phyloP scores from a whole-genome alignment of 768 basidiomycete genomes.

The Leccinellum albellum region DNA sequence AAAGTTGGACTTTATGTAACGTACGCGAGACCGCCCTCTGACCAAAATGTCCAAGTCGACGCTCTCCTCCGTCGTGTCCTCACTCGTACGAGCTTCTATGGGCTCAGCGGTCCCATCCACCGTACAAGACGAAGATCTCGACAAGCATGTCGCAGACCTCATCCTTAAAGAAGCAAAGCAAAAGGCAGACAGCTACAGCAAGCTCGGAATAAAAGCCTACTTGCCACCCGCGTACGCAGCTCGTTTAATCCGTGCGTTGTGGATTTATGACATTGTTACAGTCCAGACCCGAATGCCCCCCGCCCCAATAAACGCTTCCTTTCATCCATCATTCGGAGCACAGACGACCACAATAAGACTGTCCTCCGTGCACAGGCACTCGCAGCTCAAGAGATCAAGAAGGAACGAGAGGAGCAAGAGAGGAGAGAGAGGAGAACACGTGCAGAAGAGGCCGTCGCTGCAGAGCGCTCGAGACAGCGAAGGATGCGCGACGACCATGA shows the following conservation, averaged over 20 bases:
- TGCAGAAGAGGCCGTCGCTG: slow-evolving; percentile 73
- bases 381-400: slow-evolving; percentile 71
- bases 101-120: slow-evolving; percentile 55
- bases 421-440: slow-evolving; percentile 56
- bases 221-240: slow-evolving; percentile 51
- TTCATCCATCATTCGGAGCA: slow-evolving; percentile 83
- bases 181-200: slow-evolving; percentile 76
- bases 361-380: slow-evolving; percentile 69
- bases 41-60: slow-evolving; percentile 45
- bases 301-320: slow-evolving; percentile 81
- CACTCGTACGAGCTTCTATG: slow-evolving; percentile 75
- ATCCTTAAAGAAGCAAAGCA: slow-evolving; percentile 91
- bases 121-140: slow-evolving; percentile 81
- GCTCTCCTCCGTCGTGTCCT: slow-evolving; percentile 81
- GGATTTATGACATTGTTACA: slow-evolving; percentile 24
- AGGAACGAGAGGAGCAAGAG: slow-evolving; percentile 63
- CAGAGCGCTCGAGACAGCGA: slow-evolving; percentile 50
- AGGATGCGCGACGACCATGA: slow-evolving; percentile 29
- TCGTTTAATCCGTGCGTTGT: slow-evolving; percentile 3
- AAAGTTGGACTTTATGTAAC: slow-evolving; percentile 11
- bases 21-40: background rate
- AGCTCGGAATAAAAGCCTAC: slow-evolving; percentile 78
- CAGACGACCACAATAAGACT: slow-evolving; percentile 93
- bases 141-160: slow-evolving; percentile 87
- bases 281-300: slow-evolving; percentile 69